Percentiles rank a stretch among this genome's conserved stretches.
phyloP scores from a whole-genome alignment of 495 filamentous ascomycete genomes.

The Talaromyces nanjingensis region DNA sequence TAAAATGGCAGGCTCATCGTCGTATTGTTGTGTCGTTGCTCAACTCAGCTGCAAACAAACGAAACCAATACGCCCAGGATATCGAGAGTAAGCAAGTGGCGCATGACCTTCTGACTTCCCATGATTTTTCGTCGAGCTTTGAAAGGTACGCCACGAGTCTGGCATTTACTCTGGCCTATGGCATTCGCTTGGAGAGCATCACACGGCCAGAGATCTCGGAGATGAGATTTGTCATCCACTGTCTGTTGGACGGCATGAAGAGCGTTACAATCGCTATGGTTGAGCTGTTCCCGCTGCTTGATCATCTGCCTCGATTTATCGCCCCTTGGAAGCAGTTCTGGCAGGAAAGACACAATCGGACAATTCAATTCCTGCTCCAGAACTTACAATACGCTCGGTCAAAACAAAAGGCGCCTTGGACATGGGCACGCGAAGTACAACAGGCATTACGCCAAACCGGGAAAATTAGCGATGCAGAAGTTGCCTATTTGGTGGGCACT shows the following conservation, averaged over 20 bases:
- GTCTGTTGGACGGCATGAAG: slow-evolving; percentile 9
- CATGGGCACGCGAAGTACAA: slow-evolving; percentile 9
- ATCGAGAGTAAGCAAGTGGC: slow-evolving; percentile 25
- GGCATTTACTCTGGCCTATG: slow-evolving; percentile 22
- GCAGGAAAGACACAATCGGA: not conserved
- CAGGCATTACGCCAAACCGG: slow-evolving; percentile 9
- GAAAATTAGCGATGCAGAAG: slow-evolving; percentile 15
- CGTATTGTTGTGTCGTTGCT: slow-evolving; percentile 24
- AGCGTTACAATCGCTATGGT: slow-evolving; percentile 7
- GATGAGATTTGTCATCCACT: slow-evolving; percentile 8
- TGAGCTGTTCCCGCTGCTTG: slow-evolving; percentile 24
- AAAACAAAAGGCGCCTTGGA: not conserved
- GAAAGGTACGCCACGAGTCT: slow-evolving; percentile 19
- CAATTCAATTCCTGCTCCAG: not conserved
- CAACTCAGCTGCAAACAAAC: slow-evolving; percentile 25
- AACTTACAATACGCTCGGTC: not conserved
- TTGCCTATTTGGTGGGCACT: slow-evolving; percentile 33
- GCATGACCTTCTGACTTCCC: slow-evolving; percentile 14
- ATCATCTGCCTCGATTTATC: slow-evolving; percentile 18
- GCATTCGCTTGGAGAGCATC: slow-evolving; percentile 19
- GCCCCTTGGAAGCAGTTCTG: slow-evolving; percentile 18
- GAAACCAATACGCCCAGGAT: slow-evolving; percentile 31
- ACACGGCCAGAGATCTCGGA: slow-evolving; percentile 13
- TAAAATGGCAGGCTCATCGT: slow-evolving; percentile 31
- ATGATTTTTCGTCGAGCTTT: slow-evolving; percentile 16